Conservation (phyloP, 2,329 filamentous ascomycete species). For the Exserohilum rostratum region DNA sequence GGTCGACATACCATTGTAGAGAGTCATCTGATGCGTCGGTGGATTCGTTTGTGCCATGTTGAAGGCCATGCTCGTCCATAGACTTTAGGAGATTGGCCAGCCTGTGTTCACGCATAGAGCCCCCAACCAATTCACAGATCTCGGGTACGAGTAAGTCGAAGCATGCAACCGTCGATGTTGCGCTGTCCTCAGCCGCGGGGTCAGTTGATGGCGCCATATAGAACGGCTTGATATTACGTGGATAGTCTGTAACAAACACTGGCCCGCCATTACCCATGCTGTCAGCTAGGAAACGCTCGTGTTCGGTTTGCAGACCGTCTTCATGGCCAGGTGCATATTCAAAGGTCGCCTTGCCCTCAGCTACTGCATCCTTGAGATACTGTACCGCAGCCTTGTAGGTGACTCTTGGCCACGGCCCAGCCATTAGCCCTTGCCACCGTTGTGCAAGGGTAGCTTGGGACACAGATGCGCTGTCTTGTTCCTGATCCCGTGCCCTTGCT, state of each 20-base stretch:
- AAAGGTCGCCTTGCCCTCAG: slow-evolving; percentile 62
- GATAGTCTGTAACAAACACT: slow-evolving; percentile 92
- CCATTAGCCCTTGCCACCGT: slow-evolving; percentile 73
- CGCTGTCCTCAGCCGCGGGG: slow-evolving; percentile 14
- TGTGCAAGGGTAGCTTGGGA: slow-evolving; percentile 61
- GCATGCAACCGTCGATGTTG: slow-evolving; percentile 72
- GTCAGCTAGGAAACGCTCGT: slow-evolving; percentile 85
- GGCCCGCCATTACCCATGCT: slow-evolving; percentile 68
- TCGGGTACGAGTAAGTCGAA: slow-evolving; percentile 90
- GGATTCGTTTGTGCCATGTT: slow-evolving; percentile 38
- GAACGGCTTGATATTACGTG: slow-evolving; percentile 87
- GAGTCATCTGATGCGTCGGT: slow-evolving; percentile 32
- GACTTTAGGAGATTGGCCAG: slow-evolving; percentile 69
- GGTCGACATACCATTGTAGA: slow-evolving; percentile 85
- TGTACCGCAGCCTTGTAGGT: slow-evolving; percentile 81
- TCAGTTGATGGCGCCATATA: slow-evolving; percentile 70
- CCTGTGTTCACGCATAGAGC: slow-evolving; percentile 86
- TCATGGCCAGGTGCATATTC: slow-evolving; percentile 73
- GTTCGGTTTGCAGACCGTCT: slow-evolving; percentile 81
- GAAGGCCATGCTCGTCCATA: slow-evolving; percentile 73
- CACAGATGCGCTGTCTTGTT: slow-evolving; percentile 44
- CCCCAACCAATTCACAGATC: slow-evolving; percentile 84
- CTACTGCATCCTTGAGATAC: slow-evolving; percentile 65
- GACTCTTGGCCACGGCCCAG: slow-evolving; percentile 82
- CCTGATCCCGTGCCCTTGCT: slow-evolving; percentile 50